Conservation (phyloP, 208 protist genomes). For the Zelonia costaricensis region DNA sequence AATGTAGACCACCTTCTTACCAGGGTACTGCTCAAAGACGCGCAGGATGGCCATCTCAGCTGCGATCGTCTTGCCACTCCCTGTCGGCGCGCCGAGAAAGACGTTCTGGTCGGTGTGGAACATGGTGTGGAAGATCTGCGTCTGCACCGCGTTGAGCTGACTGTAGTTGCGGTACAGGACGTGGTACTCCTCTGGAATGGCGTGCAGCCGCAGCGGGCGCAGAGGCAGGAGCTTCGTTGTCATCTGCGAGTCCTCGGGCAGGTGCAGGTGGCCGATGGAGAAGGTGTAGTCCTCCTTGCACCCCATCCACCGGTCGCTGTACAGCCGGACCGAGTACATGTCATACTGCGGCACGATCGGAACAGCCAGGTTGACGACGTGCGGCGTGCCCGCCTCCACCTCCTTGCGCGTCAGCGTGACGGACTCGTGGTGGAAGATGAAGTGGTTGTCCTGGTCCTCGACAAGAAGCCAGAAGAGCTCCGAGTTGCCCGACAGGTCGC, state of each 20-base stretch:
- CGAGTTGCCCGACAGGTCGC: conserved; percentile 90
- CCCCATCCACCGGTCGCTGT: conserved; percentile 96
- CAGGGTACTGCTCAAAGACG: conserved; percentile 88
- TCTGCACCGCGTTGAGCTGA: conserved; percentile 99
- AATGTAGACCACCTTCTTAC: conserved; percentile 98
- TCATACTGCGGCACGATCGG: conserved; percentile 97
- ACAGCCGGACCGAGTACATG: conserved; percentile 96
- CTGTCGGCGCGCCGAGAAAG: conserved; percentile 98
- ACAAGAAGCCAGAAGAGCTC: conserved; percentile 97
- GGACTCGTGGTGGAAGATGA: conserved; percentile 92
- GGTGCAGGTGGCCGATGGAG: conserved; percentile 94
- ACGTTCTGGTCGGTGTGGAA: conserved; percentile 99
- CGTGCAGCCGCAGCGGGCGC: conserved; percentile 90
- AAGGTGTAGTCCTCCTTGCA: conserved; percentile 89
- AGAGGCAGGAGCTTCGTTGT: conserved; percentile 97
- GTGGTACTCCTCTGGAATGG: conserved; percentile 89
- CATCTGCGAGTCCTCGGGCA: conserved; percentile 94
- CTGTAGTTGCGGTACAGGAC: conserved; percentile 92
- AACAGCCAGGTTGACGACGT: conserved; percentile 95
- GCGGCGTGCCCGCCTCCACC: conserved; percentile 66
- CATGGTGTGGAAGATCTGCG: conserved; percentile 98
- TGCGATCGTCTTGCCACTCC: conserved; percentile 98
- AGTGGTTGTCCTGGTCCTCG: conserved; percentile 96
- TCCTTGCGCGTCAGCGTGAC: conserved; percentile 86
- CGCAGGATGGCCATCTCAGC: conserved; percentile 99